Evolutionary conservation across 768 basidiomycete genomes (phyloP), one percentile per base, ranked within the genome.

Genomic region (Antrodiella citrinella): DNA sequence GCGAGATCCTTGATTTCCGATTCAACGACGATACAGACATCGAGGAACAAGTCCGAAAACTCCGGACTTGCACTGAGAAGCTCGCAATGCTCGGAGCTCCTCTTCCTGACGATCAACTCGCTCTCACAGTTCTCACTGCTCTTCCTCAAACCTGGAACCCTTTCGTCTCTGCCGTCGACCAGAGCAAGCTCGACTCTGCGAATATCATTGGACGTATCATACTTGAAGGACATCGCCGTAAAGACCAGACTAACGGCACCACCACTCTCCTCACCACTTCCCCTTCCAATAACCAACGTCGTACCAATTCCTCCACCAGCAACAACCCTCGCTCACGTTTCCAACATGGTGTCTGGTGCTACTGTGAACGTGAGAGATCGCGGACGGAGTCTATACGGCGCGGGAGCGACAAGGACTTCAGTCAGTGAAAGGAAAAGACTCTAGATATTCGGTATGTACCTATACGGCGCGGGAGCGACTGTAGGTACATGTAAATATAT

Each of bases 81-180:
- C 47, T 56, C 11, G 23, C 12, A 3, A 49, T 62, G 15, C 51
- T 66, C 20, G 63, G 59, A 10, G 42, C 53, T 18, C 46, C 20
- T 13, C 51, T 72, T 18, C 40, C 24, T 0, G 67, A 68, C 20
- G 42, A 56, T 12, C 65, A 71, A 10, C 70, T 68, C 46, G 48
- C 57, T 21, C 61, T 61, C 48, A 62, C 60, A 0, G 48, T 71
- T 5, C 60, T 68, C 20, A 64, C 62, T 2, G 67, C 61, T 4
- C 54, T 70, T 0, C 68, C 65, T 15, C 59, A 66, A 9, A 59
- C 66, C 12, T 70, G 69, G 69, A 58, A 67, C 46, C 7, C 52
- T 0, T 69, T 68, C 45, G 64, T 61, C 18, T 45, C 44, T 19
- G 23, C 44, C 23, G 21, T 51, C 4, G 44, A 26, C 12, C n/a